Evolutionary conservation across 192 early-diverging fungal species (phyloP).

Genomic region (Dimargaris cristalligena): DNA sequence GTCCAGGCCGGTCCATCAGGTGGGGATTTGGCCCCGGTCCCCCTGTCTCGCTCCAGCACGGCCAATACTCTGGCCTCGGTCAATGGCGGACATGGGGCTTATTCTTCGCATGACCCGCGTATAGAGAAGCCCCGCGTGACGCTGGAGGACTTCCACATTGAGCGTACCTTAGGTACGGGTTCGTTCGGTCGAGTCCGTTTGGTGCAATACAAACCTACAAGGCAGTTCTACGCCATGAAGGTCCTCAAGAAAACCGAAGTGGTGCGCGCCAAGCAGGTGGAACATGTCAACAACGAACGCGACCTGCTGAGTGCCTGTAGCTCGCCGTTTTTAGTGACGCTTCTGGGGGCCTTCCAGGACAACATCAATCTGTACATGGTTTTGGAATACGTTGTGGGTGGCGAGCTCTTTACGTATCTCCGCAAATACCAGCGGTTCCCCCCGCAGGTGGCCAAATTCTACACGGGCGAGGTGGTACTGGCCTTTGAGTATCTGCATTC

Average conservation of each 20-base stretch:
- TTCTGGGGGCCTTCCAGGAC: conserved; percentile 93
- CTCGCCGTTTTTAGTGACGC: conserved; percentile 80
- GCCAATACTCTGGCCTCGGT: too few species aligned
- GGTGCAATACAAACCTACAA: conserved; percentile 58
- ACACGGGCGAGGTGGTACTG: conserved; percentile 73
- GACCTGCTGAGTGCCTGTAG: conserved; percentile 72
- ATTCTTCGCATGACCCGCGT: too few species aligned
- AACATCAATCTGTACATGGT: conserved; percentile 81
- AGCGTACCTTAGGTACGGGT: conserved; percentile 86
- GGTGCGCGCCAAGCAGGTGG: conserved; percentile 87
- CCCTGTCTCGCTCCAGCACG: too few species aligned
- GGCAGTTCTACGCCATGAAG: conserved; percentile 91
- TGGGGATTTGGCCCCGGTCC: too few species aligned
- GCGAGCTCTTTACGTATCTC: conserved; percentile 71
- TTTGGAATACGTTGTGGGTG: conserved; percentile 90
- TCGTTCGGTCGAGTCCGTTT: conserved; percentile 95
- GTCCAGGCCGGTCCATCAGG: too few species aligned
- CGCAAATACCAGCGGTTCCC: conserved; percentile 69
- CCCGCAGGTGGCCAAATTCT: conserved; percentile 74
- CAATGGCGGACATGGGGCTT: too few species aligned
- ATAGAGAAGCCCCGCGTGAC: too few species aligned
- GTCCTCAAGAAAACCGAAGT: conserved; percentile 87
- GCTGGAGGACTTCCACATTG: conserved; percentile 66
- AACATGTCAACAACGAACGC: conserved; percentile 96
- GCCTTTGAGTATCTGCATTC: conserved; percentile 79